Evolutionary conservation across 768 basidiomycete genomes (phyloP).

Genomic region (Pleurotus platypus): DNA sequence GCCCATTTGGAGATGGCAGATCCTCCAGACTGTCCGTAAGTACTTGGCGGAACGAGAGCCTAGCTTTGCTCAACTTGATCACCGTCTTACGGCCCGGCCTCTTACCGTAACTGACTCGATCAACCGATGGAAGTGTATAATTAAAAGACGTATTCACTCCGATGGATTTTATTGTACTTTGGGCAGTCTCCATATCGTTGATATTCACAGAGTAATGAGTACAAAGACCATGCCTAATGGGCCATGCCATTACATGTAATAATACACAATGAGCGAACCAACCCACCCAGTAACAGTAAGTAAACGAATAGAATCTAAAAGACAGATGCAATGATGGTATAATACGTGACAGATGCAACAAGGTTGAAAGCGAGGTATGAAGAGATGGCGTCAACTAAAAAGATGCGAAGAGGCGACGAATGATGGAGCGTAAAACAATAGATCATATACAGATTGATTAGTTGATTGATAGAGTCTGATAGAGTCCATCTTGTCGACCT

Average conservation of each 20-base stretch:
- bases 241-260: not conserved
- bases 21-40: no score
- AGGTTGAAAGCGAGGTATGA: not conserved
- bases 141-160: no score
- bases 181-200: no score
- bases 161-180: no score
- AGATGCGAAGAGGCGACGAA: not conserved
- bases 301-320: not conserved
- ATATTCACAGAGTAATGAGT: not conserved
- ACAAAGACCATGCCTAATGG: not conserved
- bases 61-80: no score
- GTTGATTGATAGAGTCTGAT: conserved; percentile 4
- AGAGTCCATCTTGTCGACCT: no score
- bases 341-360: conserved; percentile 8
- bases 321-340: conserved; percentile 1
- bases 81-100: no score
- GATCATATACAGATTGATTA: not conserved
- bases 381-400: not conserved
- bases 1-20: no score
- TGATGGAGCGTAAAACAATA: not conserved
- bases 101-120: no score
- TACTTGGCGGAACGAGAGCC: no score
- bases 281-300: not conserved
- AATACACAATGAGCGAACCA: not conserved
- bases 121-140: no score